A percentile compares a stretch with the other conserved stretches of the same genome.
These are phyloP conservation scores for Camellia lanceoleosa DNA, from an alignment of 148 eudicot genomes.

Conservation along the genomic window DNA sequence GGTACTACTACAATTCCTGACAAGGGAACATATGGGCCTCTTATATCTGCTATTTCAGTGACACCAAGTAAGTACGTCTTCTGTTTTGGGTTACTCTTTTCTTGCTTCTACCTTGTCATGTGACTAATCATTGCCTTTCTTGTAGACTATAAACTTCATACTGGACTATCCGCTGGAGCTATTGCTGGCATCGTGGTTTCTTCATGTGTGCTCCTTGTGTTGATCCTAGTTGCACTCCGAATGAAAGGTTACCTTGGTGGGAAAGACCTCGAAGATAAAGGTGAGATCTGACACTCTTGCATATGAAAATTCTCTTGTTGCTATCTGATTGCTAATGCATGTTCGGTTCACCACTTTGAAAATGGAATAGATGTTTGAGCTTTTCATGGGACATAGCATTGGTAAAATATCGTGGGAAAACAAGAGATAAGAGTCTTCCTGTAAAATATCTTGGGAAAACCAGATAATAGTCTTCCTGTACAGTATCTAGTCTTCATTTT, in stretches of 20 bases:
- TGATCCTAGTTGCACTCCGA: conserved; percentile 40
- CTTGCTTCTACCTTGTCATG: background rate
- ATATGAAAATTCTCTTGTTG: background rate
- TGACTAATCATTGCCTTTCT: conserved; percentile 8
- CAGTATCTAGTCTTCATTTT: background rate
- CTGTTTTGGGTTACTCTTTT: background rate
- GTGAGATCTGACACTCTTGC: conserved; percentile 15
- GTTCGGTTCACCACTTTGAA: background rate
- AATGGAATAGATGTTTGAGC: background rate
- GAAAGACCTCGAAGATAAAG: conserved; percentile 43
- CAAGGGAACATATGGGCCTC: conserved; percentile 82
- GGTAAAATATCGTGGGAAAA: background rate
- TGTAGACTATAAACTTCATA: conserved; percentile 48
- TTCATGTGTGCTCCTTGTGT: conserved; percentile 34
- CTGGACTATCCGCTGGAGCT: conserved; percentile 61
- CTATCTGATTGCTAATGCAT: background rate
- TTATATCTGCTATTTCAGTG: conserved; percentile 80
- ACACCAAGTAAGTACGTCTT: conserved; percentile 65
- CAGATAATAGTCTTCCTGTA: background rate
- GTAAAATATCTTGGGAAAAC: background rate
- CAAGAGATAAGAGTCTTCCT: too few relatives aligned
- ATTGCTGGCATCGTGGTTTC: conserved; percentile 58
- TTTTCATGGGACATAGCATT: background rate
- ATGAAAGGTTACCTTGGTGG: conserved; percentile 46
- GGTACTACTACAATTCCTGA: conserved; percentile 75